Evolutionary conservation across 257 asterid genomes (phyloP), one percentile per base, ranked within the genome.

Genomic region (Sherardia arvensis): DNA sequence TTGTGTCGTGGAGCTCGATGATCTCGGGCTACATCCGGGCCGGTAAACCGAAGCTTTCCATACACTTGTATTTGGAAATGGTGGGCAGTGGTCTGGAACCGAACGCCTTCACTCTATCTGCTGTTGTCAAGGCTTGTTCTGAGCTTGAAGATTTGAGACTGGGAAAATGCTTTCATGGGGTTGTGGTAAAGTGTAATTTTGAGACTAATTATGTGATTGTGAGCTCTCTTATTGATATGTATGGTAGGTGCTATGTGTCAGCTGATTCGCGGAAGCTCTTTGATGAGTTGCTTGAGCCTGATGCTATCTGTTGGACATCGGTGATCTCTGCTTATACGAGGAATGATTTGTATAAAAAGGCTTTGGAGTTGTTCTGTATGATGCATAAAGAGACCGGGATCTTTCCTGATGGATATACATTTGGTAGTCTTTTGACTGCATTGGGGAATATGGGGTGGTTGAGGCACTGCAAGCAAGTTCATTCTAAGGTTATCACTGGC

Each of bases 1-100:
- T 82, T 2, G 94, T 89, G 18, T 81, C 97, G 1, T 92, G 97
- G 96, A 85, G 91, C 55, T 87, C 95, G 18, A 87, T 87, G 79
- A 81, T 89, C 21, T 89, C 97, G 1, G 96, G 93, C 14, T 87
- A 87, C 74, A 71, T 85, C 65, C 84, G 87, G 3, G 74, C 30
- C 1, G 82, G 85, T 9, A 84, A 63, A 45, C 83, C 92, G 4
- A 14, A 63, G 27, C 51, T 71, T 25, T 79, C 95, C 10, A 71
- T 88, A 64, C 48, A 43, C 3, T 56, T 79, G 72, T 88, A 77
- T 66, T 29, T 28, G 29, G 78, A 79, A 40, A 88, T 88, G 96
- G n/a, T 79, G 75, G 80, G 57, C 38, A 62, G 49, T 63, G 87
- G 78, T 0, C 60, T 84, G 69, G 85, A 77, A 68, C 83, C 85